Conservation (phyloP, 495 filamentous ascomycete species). For the Neurospora sp. region DNA sequence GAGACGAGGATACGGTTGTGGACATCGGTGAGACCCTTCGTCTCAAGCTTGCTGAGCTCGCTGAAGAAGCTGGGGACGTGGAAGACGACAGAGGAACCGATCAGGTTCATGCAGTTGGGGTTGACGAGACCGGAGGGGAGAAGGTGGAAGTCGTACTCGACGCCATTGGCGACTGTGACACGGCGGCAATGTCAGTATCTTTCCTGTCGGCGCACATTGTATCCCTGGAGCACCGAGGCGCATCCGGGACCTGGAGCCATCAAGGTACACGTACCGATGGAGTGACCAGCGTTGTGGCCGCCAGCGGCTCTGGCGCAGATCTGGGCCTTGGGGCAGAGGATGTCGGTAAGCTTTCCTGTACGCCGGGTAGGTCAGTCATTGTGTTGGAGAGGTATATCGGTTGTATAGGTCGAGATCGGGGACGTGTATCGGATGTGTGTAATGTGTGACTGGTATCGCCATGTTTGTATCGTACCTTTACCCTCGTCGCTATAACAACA, state of each 20-base stretch:
- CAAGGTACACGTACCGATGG: constrained; percentile 48
- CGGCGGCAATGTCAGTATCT: background rate
- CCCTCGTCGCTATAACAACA: constrained; percentile 57
- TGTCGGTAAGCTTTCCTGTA: constrained; percentile 27
- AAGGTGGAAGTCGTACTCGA: constrained; percentile 49
- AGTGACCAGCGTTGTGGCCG: constrained; percentile 38
- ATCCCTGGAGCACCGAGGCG: background rate
- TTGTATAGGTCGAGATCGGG: background rate
- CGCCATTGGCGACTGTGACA: constrained; percentile 25
- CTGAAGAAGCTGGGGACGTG: constrained; percentile 74
- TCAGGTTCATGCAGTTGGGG: constrained; percentile 67
- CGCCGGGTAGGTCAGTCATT: constrained; percentile 44
- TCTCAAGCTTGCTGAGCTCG: constrained; percentile 61
- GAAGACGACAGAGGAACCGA: constrained; percentile 77
- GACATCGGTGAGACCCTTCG: constrained; percentile 58
- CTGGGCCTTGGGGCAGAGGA: constrained; percentile 29
- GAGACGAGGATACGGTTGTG: constrained; percentile 65
- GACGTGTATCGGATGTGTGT: background rate
- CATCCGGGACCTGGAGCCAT: constrained; percentile 6
- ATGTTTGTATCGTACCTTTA: constrained; percentile 43
- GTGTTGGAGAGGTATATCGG: background rate
- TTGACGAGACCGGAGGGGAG: constrained; percentile 63
- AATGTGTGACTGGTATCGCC: background rate
- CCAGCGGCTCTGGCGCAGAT: constrained; percentile 30
- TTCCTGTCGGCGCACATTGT: background rate